These are phyloP conservation scores for Lepiota venenata DNA, from an alignment of 768 basidiomycete species.

Conservation along the genomic window DNA sequence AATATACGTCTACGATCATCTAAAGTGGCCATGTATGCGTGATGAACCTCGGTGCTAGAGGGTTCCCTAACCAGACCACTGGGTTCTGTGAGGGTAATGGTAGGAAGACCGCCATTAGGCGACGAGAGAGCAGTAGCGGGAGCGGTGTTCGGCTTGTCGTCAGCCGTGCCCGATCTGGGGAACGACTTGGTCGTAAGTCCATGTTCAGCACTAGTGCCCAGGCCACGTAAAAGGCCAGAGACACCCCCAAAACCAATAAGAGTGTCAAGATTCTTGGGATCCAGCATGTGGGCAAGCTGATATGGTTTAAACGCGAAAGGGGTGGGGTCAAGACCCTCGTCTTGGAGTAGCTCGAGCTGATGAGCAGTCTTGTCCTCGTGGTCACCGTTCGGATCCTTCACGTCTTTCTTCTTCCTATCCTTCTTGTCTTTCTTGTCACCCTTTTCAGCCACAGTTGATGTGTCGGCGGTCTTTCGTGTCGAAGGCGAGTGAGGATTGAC, in stretches of 20 bases:
- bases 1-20: slow-evolving; percentile 66
- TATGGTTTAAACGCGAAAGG: slow-evolving; percentile 77
- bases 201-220: slow-evolving; percentile 60
- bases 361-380: slow-evolving; percentile 27
- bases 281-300: slow-evolving; percentile 79
- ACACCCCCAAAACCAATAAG: slow-evolving; percentile 73
- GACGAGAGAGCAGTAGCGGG: slow-evolving; percentile 5
- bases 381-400: slow-evolving; percentile 20
- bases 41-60: slow-evolving; percentile 16
- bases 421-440: slow-evolving; percentile 19
- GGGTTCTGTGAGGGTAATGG: slow-evolving; percentile 38
- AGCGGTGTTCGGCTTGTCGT: slow-evolving; percentile 5
- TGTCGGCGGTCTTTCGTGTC: background rate
- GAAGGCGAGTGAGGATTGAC: slow-evolving; percentile 21
- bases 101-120: slow-evolving; percentile 23
- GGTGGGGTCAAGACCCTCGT: slow-evolving; percentile 47
- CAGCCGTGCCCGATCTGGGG: background rate
- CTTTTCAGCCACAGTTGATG: slow-evolving; percentile 17
- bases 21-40: slow-evolving; percentile 38
- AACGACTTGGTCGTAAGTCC: slow-evolving; percentile 36
- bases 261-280: slow-evolving; percentile 76
- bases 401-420: slow-evolving; percentile 18
- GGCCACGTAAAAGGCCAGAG: slow-evolving; percentile 58
- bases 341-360: slow-evolving; percentile 34
- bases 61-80: slow-evolving; percentile 25